Evolutionary conservation across 1,284 basidiomycete species (phyloP), one percentile per base, ranked within the genome.

Genomic region (Cutaneotrichosporon spelunceum): DNA sequence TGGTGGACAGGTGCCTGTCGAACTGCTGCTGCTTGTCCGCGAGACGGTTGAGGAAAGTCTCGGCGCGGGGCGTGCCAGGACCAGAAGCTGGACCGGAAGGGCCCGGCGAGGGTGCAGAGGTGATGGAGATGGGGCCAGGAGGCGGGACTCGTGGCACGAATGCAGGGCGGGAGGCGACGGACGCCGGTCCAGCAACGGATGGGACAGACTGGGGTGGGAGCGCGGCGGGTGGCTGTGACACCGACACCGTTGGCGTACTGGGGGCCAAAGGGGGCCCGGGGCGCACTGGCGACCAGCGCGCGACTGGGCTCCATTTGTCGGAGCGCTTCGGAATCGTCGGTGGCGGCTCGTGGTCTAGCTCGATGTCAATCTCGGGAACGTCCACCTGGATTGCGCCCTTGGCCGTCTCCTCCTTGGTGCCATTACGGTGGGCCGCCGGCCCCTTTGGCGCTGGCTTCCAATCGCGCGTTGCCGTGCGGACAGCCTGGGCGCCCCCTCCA

Each of bases 21-120:
- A 72, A 73, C 34, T 63, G 49, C 19, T 59, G 50, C 54, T 72
- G 68, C 33, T 67, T 67, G 8, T 56, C 68, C 11, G 62, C 66
- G 27, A 72, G 56, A 23, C 63, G 64, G 19, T 70, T 62, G 21
- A 68, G 61, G 36, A 67, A 68, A 6, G 29, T 47, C 6, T 60
- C 53, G 7, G 62, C 26, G 8, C 39, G 42, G 1, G 55, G 53
- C 1, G 36, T 53, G 21, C 34, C 23, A 21, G 52, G 23, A 16
- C 33, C 33, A 19, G 52, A 53, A 16, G 52, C 52, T 14, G 52
- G 52, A 6, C 33, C n/a, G 23, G 52, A 53, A 16, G 52, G 34
- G 2, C 13, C 24, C 8, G 52, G 39, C 4, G 33, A 5, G 8
- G 52, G 21, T 26, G 52, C 33, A 21, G 50, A 30, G 11, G 27